Evolutionary conservation across 305 asterid species (phyloP), one percentile per base, ranked within the genome.

Genomic region (Solanum hybrid): DNA sequence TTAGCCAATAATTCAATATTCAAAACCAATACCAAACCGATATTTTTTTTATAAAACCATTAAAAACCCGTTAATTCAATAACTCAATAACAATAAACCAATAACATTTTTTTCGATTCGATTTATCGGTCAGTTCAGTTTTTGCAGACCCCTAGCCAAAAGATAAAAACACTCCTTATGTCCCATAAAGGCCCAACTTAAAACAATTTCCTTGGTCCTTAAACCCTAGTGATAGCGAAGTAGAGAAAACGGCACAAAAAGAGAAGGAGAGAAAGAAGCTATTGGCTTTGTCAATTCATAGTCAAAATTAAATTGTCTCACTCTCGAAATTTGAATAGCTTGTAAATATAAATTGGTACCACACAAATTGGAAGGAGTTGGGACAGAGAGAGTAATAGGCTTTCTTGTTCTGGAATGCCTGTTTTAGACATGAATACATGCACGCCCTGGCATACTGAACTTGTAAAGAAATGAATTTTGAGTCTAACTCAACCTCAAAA

Each of bases 231-330:
- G 99, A 97, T 88, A 96, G 98, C 88, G 99, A 96, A 91, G 90
- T 87, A 26, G 99, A 97, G 95, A 97, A 92, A 85, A 37, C 93
- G 6, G 97, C 95, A 9, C 97, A 92, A 88, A 97, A 96, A 72
- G 98, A 96, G 93, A 93, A 94, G 93, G 98, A 96, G 90, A 97
- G 92, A 95, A 97, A 96, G 96, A 96, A 97, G 95, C 56, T 94
- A 2, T 56, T 89, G 64, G 94, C 96, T 24, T 26, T 24, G 13
- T 69, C 8, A 69, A 69, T 24, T 69, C 31, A 69, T 69, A 10
- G 32, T 24, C 76, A 69, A 69, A 24, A 10, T 69, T 24, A 69
- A 24, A 60, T n/a, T 20, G 72, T 60, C 24, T 60, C n/a, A 56
- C 69, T 17, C 69, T 56, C 69, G 10, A 56, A 56, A 56, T 56